Evolutionary conservation across 306 rosid genomes (phyloP).

Genomic region (Abrus pulchellus): DNA sequence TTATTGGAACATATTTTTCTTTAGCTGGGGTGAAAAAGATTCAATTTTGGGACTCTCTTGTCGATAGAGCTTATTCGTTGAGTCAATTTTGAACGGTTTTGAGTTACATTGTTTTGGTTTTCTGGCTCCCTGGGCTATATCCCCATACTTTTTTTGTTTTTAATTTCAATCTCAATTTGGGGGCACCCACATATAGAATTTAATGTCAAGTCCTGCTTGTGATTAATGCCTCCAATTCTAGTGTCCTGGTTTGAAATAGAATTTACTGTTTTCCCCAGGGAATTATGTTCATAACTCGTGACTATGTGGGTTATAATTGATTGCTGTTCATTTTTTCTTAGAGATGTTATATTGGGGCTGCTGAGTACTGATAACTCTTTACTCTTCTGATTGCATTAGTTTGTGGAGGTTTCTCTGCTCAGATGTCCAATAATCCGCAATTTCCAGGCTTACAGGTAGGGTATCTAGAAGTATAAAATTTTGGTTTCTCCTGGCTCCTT

Average conservation of each 20-base stretch:
- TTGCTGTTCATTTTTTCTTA: not conserved
- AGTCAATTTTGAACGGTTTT: constrained; percentile 38
- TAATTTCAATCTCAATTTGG: not conserved
- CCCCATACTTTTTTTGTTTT: not conserved
- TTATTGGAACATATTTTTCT: constrained; percentile 37
- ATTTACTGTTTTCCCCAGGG: not conserved
- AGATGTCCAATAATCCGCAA: constrained; percentile 87
- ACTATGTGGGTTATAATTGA: not conserved
- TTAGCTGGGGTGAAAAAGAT: constrained; percentile 14
- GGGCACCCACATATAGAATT: not conserved
- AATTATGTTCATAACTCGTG: not conserved
- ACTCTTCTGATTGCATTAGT: constrained; percentile 49
- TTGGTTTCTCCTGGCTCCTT: not conserved
- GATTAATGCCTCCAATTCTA: constrained; percentile 28
- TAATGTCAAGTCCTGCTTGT: not conserved
- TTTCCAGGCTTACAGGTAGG: constrained; percentile 84
- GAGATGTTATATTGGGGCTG: constrained; percentile 3
- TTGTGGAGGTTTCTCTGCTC: constrained; percentile 50
- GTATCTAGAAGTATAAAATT: constrained; percentile 10
- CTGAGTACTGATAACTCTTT: constrained; percentile 14
- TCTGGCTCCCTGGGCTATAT: not conserved
- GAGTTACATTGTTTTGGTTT: constrained; percentile 39
- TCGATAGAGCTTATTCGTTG: not conserved
- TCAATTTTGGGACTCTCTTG: constrained; percentile 22
- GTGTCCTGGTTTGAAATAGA: not conserved